A percentile compares a stretch with the other conserved stretches of the same genome.
phyloP scores from a whole-genome alignment of 768 basidiomycete species.

The Tylopilus sp. region DNA sequence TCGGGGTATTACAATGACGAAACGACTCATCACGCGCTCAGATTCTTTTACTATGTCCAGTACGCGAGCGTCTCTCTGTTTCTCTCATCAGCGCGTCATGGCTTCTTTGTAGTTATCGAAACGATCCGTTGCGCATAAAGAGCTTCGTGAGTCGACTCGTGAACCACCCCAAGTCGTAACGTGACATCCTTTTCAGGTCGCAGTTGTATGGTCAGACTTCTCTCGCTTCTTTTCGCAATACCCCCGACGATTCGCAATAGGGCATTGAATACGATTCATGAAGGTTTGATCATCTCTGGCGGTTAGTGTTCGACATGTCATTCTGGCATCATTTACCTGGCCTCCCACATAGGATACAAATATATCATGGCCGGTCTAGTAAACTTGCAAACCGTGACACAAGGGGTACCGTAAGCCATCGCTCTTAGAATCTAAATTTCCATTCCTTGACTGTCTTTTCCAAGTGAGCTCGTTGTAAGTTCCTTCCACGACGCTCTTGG shows the following conservation, averaged over 20 bases:
- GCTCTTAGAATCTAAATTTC: not conserved
- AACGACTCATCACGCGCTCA: not conserved
- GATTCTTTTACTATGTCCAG: not conserved
- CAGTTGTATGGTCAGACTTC: conserved; percentile 3
- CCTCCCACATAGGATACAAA: not conserved
- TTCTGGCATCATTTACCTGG: not conserved
- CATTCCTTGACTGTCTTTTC: not conserved
- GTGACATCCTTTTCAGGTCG: not conserved
- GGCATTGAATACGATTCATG: conserved; percentile 10
- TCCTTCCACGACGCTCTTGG: not conserved
- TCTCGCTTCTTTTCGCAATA: not conserved
- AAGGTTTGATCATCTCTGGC: conserved; percentile 5
- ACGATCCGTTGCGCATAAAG: not conserved
- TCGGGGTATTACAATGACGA: not conserved
- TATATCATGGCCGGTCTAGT: not conserved
- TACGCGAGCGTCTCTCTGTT: not conserved
- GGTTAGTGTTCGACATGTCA: not conserved
- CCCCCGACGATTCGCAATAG: conserved; percentile 1
- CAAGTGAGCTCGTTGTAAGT: conserved; percentile 14
- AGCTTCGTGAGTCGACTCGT: not conserved
- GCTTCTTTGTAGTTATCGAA: not conserved
- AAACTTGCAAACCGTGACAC: not conserved
- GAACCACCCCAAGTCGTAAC: not conserved
- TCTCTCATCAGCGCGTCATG: not conserved
- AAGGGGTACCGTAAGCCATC: conserved; percentile 4